phyloP scores from a whole-genome alignment of 2,329 filamentous ascomycete species.

The Phialophora macrospora region DNA sequence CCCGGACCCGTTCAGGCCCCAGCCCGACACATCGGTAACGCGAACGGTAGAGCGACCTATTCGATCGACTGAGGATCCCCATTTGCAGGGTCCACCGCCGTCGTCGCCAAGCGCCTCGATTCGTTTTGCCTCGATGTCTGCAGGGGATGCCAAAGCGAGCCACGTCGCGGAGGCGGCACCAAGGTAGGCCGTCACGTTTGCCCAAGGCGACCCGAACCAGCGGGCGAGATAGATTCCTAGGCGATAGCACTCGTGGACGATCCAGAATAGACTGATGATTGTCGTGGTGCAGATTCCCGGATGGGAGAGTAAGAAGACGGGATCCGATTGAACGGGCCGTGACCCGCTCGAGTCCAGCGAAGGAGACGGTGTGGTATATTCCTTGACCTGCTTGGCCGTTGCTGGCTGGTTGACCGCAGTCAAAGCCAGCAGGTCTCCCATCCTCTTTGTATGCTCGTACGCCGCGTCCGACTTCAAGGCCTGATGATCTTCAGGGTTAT shows the following conservation, averaged over 20 bases:
- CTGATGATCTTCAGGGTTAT: constrained; percentile 76
- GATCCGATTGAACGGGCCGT: constrained; percentile 44
- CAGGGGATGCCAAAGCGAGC: constrained; percentile 71
- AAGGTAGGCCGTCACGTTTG: constrained; percentile 74
- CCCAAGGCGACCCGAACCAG: constrained; percentile 86
- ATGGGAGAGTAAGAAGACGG: constrained; percentile 77
- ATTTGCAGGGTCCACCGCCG: constrained; percentile 69
- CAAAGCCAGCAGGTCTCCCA: constrained; percentile 82
- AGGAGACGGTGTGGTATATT: constrained; percentile 49
- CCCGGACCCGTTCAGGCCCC: constrained; percentile 69
- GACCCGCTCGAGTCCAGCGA: constrained; percentile 29
- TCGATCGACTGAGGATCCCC: constrained; percentile 75
- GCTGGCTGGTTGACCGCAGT: constrained; percentile 66
- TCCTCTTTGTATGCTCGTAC: constrained; percentile 86
- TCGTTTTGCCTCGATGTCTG: constrained; percentile 47
- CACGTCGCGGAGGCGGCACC: constrained; percentile 78
- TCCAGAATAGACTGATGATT: constrained; percentile 72
- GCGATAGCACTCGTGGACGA: constrained; percentile 34
- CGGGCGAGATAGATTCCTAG: constrained; percentile 61
- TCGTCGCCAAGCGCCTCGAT: constrained; percentile 64
- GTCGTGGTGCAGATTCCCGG: constrained; percentile 84
- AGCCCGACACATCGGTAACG: constrained; percentile 82
- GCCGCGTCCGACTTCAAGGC: constrained; percentile 65
- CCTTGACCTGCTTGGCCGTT: constrained; percentile 60
- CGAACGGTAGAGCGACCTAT: constrained; percentile 63